These are phyloP conservation scores for Fimicolochytrium jonesii DNA, from an alignment of 192 early-diverging fungal genomes.

Conservation along the genomic window DNA sequence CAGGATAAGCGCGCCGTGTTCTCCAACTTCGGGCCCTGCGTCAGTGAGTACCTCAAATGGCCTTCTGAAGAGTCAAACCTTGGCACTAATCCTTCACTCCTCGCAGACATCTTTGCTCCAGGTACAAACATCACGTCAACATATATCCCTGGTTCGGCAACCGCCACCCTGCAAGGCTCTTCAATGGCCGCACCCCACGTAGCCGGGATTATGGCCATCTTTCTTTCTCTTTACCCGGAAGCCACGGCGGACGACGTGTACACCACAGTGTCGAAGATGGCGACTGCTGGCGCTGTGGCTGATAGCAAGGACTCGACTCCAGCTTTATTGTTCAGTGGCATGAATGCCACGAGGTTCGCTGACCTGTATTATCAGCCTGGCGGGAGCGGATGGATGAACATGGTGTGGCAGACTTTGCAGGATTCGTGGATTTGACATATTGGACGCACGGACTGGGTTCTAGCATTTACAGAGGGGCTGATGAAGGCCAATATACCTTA, in stretches of 20 bases:
- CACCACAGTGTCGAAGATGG: conserved; percentile 7
- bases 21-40: conserved; percentile 54
- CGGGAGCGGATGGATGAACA: too few species aligned
- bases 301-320: background rate
- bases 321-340: conserved; percentile 13
- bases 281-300: conserved; percentile 1
- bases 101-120: conserved; percentile 52
- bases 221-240: conserved; percentile 13
- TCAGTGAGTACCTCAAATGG: too few species aligned
- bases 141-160: background rate
- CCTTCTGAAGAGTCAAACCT: background rate
- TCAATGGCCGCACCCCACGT: conserved; percentile 58
- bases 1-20: conserved; percentile 40
- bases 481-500: too few species aligned
- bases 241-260: conserved; percentile 23
- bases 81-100: background rate
- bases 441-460: too few species aligned
- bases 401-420: too few species aligned
- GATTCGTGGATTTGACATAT: too few species aligned
- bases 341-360: conserved; percentile 13
- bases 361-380: too few species aligned
- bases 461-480: too few species aligned
- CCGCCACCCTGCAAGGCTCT: conserved; percentile 43
- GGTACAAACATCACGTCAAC: conserved; percentile 49
- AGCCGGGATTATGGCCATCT: conserved; percentile 48